phyloP scores from a whole-genome alignment of 331 rosid genomes.

The Stylosanthes scabra region DNA sequence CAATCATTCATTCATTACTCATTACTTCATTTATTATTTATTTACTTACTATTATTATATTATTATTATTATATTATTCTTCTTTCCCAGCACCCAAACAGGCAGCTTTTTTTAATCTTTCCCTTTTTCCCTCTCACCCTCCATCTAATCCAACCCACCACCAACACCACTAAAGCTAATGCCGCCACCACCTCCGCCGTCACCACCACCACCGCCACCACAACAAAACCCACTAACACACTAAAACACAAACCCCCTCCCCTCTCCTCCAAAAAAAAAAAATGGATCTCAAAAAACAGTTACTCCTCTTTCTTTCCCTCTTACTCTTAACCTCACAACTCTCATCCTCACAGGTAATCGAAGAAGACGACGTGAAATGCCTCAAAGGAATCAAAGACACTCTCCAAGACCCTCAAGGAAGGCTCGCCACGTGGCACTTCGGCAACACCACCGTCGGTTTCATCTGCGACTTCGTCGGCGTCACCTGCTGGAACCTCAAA shows the following conservation, averaged over 20 bases:
- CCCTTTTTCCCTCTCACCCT: not conserved
- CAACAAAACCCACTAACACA: not conserved
- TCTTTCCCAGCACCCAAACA: not conserved
- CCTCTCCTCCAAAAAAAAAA: not conserved
- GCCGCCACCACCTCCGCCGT: not conserved
- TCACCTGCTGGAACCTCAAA: constrained; percentile 76
- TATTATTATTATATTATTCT: not conserved
- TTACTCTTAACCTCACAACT: not conserved
- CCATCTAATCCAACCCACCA: not conserved
- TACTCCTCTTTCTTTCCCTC: not conserved
- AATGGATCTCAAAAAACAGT: not conserved
- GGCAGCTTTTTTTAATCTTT: not conserved
- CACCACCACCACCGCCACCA: not conserved
- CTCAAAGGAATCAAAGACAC: constrained; percentile 55
- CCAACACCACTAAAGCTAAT: constrained; percentile 18
- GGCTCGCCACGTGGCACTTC: constrained; percentile 63
- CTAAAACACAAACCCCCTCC: not conserved
- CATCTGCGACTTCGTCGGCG: constrained; percentile 73
- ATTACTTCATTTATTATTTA: too few relatives aligned
- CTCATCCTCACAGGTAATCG: constrained; percentile 41
- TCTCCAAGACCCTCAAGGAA: constrained; percentile 45
- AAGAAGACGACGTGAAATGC: constrained; percentile 68
- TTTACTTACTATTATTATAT: too few relatives aligned
- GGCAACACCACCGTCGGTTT: constrained; percentile 60
- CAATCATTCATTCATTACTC: too few relatives aligned